A percentile compares a stretch with the other conserved stretches of the same genome.
phyloP scores from a whole-genome alignment of 805 yeast species.

The Pichia gijzeniarum region DNA sequence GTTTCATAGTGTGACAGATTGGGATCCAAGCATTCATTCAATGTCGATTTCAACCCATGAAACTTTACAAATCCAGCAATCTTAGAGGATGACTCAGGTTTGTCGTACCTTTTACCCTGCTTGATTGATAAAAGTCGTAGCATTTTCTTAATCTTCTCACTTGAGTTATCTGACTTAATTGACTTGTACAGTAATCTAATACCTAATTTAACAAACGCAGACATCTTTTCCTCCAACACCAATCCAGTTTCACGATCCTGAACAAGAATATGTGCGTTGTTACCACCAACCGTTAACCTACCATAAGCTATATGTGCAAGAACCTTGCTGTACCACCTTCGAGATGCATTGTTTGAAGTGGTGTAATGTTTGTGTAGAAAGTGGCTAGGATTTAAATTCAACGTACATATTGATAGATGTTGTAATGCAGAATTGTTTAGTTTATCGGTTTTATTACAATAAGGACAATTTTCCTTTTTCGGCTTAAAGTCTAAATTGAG shows the following conservation, averaged over 20 bases:
- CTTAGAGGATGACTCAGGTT: slow-evolving; percentile 54
- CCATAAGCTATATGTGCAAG: slow-evolving; percentile 85
- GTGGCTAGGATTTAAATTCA: slow-evolving; percentile 21
- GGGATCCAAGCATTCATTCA: slow-evolving; percentile 54
- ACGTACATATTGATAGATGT: slow-evolving; percentile 82
- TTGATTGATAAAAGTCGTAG: slow-evolving; percentile 62
- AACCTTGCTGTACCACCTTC: slow-evolving; percentile 82
- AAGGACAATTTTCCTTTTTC: slow-evolving; percentile 66
- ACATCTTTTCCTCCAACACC: slow-evolving; percentile 89
- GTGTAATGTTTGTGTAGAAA: slow-evolving; percentile 55
- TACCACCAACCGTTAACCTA: slow-evolving; percentile 74
- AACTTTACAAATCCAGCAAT: slow-evolving; percentile 76
- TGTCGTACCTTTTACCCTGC: slow-evolving; percentile 83
- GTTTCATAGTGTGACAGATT: slow-evolving; percentile 50
- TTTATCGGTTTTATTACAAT: slow-evolving; percentile 60
- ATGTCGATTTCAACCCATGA: slow-evolving; percentile 65
- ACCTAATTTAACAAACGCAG: slow-evolving; percentile 80
- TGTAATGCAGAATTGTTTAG: slow-evolving; percentile 60
- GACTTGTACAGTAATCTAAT: slow-evolving; percentile 79
- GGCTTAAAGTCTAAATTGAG: slow-evolving; percentile 11
- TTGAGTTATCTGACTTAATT: slow-evolving; percentile 38
- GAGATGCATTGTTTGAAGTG: slow-evolving; percentile 73
- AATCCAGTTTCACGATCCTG: slow-evolving; percentile 89
- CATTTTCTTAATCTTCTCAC: slow-evolving; percentile 50
- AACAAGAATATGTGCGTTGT: slow-evolving; percentile 89